Evolutionary conservation across 306 rosid species (phyloP), one percentile per base, ranked within the genome.

Genomic region (Parietaria judaica): DNA sequence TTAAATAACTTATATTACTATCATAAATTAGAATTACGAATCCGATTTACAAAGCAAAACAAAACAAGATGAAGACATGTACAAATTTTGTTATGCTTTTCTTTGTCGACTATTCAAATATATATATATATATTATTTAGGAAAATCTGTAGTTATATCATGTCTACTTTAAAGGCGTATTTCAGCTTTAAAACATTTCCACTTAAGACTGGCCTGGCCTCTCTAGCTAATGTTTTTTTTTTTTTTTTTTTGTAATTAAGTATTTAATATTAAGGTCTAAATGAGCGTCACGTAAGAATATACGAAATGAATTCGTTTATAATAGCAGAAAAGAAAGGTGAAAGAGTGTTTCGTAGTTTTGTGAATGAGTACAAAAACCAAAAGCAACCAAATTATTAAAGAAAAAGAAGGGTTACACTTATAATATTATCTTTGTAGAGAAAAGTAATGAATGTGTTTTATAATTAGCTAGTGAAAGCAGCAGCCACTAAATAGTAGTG

Each of bases 401-500:
- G 48, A 31, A 59, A 72, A 72, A 55, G 67, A 71, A 56, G 34
- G 54, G 60, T 66, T 48, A 61, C 72, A 76, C 54, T 59, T 13
- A 46, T 6, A 54, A 46, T 6, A 54, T 70, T 73, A 58, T 70
- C 76, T 45, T 71, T 64, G 69, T 61, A 67, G 68, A 60, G 56
- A 51, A 55, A 7, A 49, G 8, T 13, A 7, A 46, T 46, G 50
- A 46, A 46, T 7, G 50, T n/a, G 13, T 7, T 7, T 46, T 7
- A 10, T 49, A 9, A 3, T n/a, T 49, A 7, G 13, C 14, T 10
- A 58, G 37, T 62, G 63, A 80, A 72, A 66, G 70, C 39, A 57
- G 69, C 74, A 35, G 48, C 65, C 76, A 79, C 66, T 66, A 74
- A 35, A n/a, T n/a, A n/a, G n/a, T n/a, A n/a, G n/a, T n/a, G n/a